Evolutionary conservation across 192 early-diverging fungal genomes (phyloP), one percentile per base, ranked within the genome.

Genomic region (Coemansia sp.): DNA sequence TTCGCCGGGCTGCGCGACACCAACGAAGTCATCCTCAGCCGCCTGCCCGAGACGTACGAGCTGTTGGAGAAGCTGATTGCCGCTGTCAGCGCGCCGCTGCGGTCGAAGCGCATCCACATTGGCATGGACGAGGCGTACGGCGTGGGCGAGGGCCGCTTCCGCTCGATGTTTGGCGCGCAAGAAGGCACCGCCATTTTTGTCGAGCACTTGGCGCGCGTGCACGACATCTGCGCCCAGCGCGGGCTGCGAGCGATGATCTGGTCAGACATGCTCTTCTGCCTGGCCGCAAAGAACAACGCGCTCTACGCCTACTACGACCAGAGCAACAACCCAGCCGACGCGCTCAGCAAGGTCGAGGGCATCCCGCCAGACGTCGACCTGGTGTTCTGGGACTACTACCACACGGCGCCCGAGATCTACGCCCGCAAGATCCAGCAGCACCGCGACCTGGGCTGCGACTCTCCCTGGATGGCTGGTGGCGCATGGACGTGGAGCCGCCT

Each of bases 321-420:
- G 24, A 70, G 70, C 41, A 89, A 85, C 62, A 86, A 84, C 54
- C 76, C 81, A 7, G 77, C 84, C 22, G 88, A 91, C 24, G 77
- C 90, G 47, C 70, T 81, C 3, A 82, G 75, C 39, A 83, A 74
- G 31, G 63, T 70, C 27, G 58, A 60, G 22, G 75, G 80, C 29
- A 76, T 94, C 42, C 93, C 93, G 45, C 59, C 70, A 3, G 86
- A 87, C 57, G 71, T 90, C 12, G 87, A 91, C 29, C 79, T 94
- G 35, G 87, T 94, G 19, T 95, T 90, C 54, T 95, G 94, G 94
- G 92, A 95, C 69, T 95, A 94, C 65, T 94, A 94, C 67, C 92
- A 94, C 69, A 90, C 89, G 27, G 58, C 59, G 46, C 72, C 88
- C 37, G 89, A 93, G 59, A 83, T 87, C 1, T 95, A 95, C 72